phyloP scores from a whole-genome alignment of 2,329 filamentous ascomycete genomes.

The Mycosphaerella arachidis region DNA sequence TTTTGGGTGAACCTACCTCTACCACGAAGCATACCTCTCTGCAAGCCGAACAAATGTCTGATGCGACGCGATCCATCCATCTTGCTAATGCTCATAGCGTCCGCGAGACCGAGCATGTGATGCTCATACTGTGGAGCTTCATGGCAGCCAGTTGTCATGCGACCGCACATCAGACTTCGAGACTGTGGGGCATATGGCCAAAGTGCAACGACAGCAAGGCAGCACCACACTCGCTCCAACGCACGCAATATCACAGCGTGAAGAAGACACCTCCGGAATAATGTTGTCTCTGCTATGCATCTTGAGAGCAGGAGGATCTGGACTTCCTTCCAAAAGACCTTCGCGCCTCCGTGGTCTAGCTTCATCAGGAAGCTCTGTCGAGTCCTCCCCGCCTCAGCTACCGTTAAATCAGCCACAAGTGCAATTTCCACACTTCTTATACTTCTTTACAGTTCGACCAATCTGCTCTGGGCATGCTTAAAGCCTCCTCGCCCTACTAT shows the following conservation, averaged over 20 bases:
- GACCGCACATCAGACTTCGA: background rate
- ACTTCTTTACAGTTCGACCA: background rate
- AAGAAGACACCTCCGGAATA: background rate
- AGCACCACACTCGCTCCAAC: background rate
- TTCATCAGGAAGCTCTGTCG: background rate
- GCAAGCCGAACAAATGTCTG: too few relatives aligned
- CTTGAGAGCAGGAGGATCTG: background rate
- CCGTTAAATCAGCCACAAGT: background rate
- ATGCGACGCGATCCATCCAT: background rate
- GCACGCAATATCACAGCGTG: background rate
- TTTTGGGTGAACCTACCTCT: too few relatives aligned
- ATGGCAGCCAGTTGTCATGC: background rate
- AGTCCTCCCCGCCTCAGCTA: background rate
- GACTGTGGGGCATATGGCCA: background rate
- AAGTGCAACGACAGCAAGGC: background rate
- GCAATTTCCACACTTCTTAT: background rate
- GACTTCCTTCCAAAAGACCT: background rate
- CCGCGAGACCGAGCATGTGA: background rate
- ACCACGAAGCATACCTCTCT: too few relatives aligned
- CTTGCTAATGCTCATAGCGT: background rate
- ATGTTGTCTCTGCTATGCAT: background rate
- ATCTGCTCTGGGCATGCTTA: background rate
- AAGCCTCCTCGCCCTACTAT: background rate
- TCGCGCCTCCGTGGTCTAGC: background rate
- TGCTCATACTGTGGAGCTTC: background rate